phyloP scores from a whole-genome alignment of 2,329 filamentous ascomycete species.

The Zasmidium citrigriseum region DNA sequence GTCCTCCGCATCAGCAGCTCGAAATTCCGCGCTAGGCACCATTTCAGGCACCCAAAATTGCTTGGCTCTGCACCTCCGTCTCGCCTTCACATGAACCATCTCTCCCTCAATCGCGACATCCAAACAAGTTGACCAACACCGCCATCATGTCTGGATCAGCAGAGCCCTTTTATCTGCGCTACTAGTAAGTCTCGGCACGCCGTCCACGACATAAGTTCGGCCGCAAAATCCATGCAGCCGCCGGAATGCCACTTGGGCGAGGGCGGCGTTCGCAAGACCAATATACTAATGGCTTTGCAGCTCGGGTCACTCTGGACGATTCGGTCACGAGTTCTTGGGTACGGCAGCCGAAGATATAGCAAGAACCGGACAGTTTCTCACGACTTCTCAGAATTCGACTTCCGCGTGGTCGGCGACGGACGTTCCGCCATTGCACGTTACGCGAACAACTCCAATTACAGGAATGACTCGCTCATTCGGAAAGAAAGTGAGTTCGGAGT shows the following conservation, averaged over 20 bases:
- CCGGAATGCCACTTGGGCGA: background rate
- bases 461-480: slow-evolving; percentile 95
- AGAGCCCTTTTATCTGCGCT: slow-evolving; percentile 92
- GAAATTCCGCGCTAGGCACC: background rate
- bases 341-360: slow-evolving; percentile 25
- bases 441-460: slow-evolving; percentile 99
- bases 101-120: background rate
- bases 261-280: background rate
- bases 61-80: slow-evolving; percentile 4
- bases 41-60: background rate
- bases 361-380: slow-evolving; percentile 12
- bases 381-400: slow-evolving; percentile 78
- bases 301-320: slow-evolving; percentile 94
- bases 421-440: slow-evolving; percentile 92
- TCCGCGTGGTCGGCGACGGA: slow-evolving; percentile 87
- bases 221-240: background rate
- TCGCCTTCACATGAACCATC: background rate
- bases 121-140: too few species aligned
- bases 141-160: slow-evolving; percentile 59
- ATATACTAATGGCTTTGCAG: slow-evolving; percentile 49
- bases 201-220: too few species aligned
- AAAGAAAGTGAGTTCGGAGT: slow-evolving; percentile 81
- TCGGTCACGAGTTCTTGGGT: slow-evolving; percentile 98
- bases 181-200: slow-evolving; percentile 74
- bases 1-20: background rate